These are phyloP conservation scores for Solanum pinnatisectum DNA, from an alignment of 257 asterid genomes.

Conservation along the genomic window DNA sequence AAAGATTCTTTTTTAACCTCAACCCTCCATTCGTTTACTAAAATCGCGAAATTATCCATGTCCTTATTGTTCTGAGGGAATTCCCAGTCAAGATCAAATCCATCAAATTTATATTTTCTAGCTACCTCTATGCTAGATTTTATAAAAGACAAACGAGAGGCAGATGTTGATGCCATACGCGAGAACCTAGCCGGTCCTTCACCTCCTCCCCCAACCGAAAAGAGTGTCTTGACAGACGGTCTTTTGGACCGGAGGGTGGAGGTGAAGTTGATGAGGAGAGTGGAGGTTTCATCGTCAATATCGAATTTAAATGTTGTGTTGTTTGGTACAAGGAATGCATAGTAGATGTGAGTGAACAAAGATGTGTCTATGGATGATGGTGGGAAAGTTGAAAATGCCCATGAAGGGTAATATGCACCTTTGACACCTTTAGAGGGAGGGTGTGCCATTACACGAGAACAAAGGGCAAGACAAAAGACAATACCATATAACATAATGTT, in stretches of 20 bases:
- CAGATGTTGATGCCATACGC: conserved; percentile 30
- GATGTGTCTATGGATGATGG: conserved; percentile 49
- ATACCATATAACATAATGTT: neutral
- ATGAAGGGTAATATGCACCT: conserved; percentile 63
- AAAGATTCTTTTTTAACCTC: conserved; percentile 36
- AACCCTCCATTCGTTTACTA: conserved; percentile 57
- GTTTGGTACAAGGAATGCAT: conserved; percentile 56
- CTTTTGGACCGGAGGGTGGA: conserved; percentile 37
- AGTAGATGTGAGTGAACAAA: conserved; percentile 54
- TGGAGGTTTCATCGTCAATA: conserved; percentile 25
- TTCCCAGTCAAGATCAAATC: conserved; percentile 84
- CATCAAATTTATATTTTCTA: conserved; percentile 49
- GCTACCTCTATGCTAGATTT: conserved; percentile 59
- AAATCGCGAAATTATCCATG: conserved; percentile 38
- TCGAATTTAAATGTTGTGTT: conserved; percentile 32
- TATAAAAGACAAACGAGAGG: conserved; percentile 32
- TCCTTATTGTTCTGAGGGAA: conserved; percentile 38
- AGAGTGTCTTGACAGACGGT: conserved; percentile 36
- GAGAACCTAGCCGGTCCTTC: conserved; percentile 33
- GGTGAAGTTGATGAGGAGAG: conserved; percentile 36
- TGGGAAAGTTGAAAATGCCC: conserved; percentile 20
- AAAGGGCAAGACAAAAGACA: neutral
- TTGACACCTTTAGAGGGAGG: conserved; percentile 22
- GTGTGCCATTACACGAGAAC: conserved; percentile 2
- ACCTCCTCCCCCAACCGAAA: conserved; percentile 63